Evolutionary conservation across 805 yeast species (phyloP).

Genomic region (Candida loeiensis): DNA sequence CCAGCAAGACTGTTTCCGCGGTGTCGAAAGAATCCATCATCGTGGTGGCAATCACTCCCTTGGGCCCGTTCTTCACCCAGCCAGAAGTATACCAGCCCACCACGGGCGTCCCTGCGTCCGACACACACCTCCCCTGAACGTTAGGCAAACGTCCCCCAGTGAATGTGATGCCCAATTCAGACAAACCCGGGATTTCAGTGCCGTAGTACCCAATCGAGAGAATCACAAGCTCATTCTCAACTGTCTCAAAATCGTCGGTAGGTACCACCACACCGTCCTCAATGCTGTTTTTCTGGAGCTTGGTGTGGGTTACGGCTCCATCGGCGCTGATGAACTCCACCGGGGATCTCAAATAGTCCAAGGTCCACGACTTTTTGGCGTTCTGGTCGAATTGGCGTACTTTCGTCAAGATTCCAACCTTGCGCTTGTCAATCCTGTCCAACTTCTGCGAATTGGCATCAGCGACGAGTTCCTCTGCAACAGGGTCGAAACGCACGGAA

Average conservation of each 20-base stretch:
- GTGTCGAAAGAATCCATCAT: constrained; percentile 80
- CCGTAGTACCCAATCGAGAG: constrained; percentile 84
- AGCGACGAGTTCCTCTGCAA: constrained; percentile 30
- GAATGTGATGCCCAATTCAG: constrained; percentile 32
- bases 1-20: constrained; percentile 61
- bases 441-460: constrained; percentile 33
- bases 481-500: constrained; percentile 40
- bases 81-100: constrained; percentile 75
- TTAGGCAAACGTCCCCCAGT: constrained; percentile 30
- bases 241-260: constrained; percentile 29
- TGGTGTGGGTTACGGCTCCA: constrained; percentile 40
- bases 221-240: constrained; percentile 63
- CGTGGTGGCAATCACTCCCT: constrained; percentile 88
- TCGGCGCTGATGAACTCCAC: constrained; percentile 41
- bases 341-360: constrained; percentile 72
- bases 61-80: constrained; percentile 85
- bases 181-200: constrained; percentile 55
- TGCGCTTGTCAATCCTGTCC: constrained; percentile 58
- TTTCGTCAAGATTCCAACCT: constrained; percentile 50
- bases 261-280: constrained; percentile 37
- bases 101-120: constrained; percentile 16
- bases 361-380: constrained; percentile 48
- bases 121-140: constrained; percentile 32
- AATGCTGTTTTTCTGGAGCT: constrained; percentile 48
- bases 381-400: not conserved